Percentiles rank a stretch among this genome's conserved stretches.
Evolutionary conservation across 106 monocot species (phyloP).

Genomic region (Chionographis japonica): DNA sequence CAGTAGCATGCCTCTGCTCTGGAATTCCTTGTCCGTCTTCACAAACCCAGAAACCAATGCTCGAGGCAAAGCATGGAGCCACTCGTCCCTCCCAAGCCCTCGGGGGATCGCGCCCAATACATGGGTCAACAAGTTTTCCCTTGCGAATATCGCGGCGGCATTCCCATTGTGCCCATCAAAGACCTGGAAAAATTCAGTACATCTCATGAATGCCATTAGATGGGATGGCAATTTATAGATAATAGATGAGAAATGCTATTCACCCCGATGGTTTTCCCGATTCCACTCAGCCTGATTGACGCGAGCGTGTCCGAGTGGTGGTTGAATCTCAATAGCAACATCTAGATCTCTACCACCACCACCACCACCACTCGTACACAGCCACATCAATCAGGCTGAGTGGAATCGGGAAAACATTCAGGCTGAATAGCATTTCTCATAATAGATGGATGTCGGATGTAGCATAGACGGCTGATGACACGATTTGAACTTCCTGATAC

Average conservation of each 20-base stretch:
- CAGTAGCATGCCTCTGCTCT: constrained; percentile 37
- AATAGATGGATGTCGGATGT: no score
- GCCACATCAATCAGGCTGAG: no score
- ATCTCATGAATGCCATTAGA: not conserved
- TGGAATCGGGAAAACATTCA: no score
- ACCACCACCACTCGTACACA: no score
- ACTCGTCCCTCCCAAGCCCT: constrained; percentile 54
- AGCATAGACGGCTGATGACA: no score
- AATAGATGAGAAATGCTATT: no score
- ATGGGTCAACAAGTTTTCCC: constrained; percentile 60
- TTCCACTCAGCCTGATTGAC: not conserved
- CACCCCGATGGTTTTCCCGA: no score
- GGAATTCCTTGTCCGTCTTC: constrained; percentile 76
- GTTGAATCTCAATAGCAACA: no score
- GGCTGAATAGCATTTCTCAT: no score
- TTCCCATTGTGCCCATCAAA: constrained; percentile 83
- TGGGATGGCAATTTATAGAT: not conserved
- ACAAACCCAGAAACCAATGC: constrained; percentile 75
- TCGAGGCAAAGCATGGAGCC: constrained; percentile 63
- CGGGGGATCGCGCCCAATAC: constrained; percentile 53
- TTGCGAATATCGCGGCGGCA: constrained; percentile 61
- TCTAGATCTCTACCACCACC: no score
- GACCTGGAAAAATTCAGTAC: constrained; percentile 19
- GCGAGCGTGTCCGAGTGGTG: no score
- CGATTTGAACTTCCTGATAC: no score